Evolutionary conservation across 768 basidiomycete genomes (phyloP).

Genomic region (Pleurotus cornucopiae): DNA sequence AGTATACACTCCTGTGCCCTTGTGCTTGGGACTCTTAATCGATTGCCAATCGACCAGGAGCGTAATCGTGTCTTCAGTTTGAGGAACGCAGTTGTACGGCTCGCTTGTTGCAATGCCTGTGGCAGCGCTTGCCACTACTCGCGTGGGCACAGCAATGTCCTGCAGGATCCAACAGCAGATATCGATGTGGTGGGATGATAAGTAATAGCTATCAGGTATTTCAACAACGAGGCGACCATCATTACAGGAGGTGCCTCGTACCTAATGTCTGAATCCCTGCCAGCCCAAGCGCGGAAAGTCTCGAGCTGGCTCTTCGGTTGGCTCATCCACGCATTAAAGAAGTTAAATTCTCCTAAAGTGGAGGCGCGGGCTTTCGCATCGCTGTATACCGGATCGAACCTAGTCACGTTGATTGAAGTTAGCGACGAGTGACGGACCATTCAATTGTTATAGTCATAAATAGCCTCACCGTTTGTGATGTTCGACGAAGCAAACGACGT

Average conservation of each 20-base stretch:
- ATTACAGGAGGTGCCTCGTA: conserved; percentile 15
- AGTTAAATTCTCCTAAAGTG: conserved; percentile 86
- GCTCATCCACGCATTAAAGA: conserved; percentile 97
- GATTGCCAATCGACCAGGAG: conserved; percentile 94
- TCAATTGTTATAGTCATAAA: neutral
- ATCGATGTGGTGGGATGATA: conserved; percentile 93
- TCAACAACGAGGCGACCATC: neutral
- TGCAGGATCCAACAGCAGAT: conserved; percentile 85
- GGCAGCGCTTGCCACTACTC: conserved; percentile 87
- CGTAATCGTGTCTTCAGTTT: conserved; percentile 94
- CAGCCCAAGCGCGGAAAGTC: conserved; percentile 94
- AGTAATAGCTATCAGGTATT: conserved; percentile 64
- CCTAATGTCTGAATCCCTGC: conserved; percentile 92
- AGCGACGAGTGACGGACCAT: neutral
- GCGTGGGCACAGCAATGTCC: conserved; percentile 70
- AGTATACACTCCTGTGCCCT: conserved; percentile 87
- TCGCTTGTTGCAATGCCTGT: conserved; percentile 88
- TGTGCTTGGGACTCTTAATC: conserved; percentile 65
- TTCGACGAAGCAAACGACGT: conserved; percentile 89
- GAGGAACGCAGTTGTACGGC: conserved; percentile 80
- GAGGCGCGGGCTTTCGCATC: conserved; percentile 80
- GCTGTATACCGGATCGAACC: conserved; percentile 88
- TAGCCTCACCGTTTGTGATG: conserved; percentile 75
- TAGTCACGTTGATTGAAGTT: conserved; percentile 17
- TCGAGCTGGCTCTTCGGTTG: conserved; percentile 94